phyloP scores from a whole-genome alignment of 2,329 filamentous ascomycete species.

The Talaromyces sp. region DNA sequence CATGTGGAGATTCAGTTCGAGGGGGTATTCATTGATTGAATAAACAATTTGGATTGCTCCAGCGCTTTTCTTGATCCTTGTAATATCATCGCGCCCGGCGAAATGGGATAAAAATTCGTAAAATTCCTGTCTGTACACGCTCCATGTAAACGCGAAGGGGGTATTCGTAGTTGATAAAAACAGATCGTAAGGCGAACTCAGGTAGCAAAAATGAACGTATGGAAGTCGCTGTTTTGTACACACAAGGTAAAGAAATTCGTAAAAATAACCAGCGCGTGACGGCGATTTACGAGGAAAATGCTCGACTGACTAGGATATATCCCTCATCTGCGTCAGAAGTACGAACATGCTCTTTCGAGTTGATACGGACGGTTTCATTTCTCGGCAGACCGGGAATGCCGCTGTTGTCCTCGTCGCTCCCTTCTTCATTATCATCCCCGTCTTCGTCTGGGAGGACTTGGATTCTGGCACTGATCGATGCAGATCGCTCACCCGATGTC shows the following conservation, averaged over 20 bases:
- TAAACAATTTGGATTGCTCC: constrained; percentile 10
- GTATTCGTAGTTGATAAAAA: constrained; percentile 15
- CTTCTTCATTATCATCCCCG: constrained; percentile 21
- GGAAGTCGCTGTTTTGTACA: constrained; percentile 1
- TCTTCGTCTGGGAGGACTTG: constrained; percentile 37
- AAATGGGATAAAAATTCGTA: constrained; percentile 6
- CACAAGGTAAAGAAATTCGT: neutral
- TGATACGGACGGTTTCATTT: constrained; percentile 30
- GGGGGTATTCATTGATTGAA: constrained; percentile 12
- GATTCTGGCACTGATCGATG: constrained; percentile 43
- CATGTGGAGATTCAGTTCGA: neutral
- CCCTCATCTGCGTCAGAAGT: neutral
- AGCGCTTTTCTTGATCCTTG: constrained; percentile 10
- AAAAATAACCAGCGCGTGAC: neutral
- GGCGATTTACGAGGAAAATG: constrained; percentile 3
- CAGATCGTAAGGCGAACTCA: neutral
- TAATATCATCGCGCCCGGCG: constrained; percentile 11
- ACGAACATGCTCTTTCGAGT: neutral
- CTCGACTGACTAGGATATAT: constrained; percentile 1
- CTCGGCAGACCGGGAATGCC: constrained; percentile 16
- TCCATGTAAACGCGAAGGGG: constrained; percentile 18
- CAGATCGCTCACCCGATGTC: constrained; percentile 53
- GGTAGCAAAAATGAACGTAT: neutral
- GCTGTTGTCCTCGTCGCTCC: neutral
- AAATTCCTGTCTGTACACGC: constrained; percentile 15